These are phyloP conservation scores for Fusarium sp. DNA, from an alignment of 2,329 filamentous ascomycete genomes.

Conservation along the genomic window DNA sequence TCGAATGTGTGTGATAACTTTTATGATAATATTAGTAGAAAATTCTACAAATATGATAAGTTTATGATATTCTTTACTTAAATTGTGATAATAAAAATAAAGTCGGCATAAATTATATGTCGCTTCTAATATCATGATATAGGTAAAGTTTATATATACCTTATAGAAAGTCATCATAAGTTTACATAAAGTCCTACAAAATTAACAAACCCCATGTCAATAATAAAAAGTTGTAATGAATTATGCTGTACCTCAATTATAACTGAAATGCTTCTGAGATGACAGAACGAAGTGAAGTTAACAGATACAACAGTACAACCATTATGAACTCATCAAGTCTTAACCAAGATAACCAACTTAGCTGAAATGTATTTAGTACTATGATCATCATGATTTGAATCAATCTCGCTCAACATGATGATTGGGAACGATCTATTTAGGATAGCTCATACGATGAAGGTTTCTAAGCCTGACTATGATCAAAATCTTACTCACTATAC, in stretches of 20 bases:
- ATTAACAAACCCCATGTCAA: too few species aligned
- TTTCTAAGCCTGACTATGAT: not conserved
- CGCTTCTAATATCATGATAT: not conserved
- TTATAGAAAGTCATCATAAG: not conserved
- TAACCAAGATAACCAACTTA: not conserved
- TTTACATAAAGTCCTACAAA: not conserved
- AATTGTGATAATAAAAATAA: not conserved
- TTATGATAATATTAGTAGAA: conserved; percentile 15
- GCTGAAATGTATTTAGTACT: not conserved
- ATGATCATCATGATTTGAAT: not conserved
- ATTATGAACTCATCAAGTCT: not conserved
- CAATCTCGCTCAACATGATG: not conserved
- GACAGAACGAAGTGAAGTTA: not conserved
- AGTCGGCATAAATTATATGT: not conserved
- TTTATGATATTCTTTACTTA: not conserved
- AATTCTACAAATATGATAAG: not conserved
- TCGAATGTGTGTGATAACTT: too few species aligned
- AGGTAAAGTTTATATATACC: not conserved
- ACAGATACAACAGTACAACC: not conserved
- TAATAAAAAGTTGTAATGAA: too few species aligned
- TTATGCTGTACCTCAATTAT: too few species aligned
- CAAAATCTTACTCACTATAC: not conserved
- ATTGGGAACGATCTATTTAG: not conserved
- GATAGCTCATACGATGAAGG: not conserved
- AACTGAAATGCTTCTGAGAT: not conserved